phyloP scores from a whole-genome alignment of 345 rosid species.

The Hibiscus mutabilis region DNA sequence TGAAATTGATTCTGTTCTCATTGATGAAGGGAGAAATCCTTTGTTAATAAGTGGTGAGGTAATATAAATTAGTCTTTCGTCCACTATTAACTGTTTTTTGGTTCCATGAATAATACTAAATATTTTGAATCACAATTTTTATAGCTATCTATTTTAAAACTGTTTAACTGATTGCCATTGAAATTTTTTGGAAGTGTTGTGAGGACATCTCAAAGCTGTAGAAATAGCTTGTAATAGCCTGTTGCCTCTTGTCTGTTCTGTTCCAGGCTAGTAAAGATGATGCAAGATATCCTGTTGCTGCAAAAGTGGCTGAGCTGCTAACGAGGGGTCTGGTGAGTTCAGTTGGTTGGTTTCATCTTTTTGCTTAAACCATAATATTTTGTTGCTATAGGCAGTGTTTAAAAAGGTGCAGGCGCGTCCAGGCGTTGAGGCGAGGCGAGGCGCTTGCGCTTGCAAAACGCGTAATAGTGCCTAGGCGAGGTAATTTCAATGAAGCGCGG shows the following conservation, averaged over 20 bases:
- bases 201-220: slow-evolving; percentile 13
- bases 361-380: background rate
- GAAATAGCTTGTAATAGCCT: slow-evolving; percentile 7
- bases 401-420: no score
- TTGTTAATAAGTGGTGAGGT: slow-evolving; percentile 96
- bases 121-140: background rate
- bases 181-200: background rate
- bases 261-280: slow-evolving; percentile 85
- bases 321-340: slow-evolving; percentile 56
- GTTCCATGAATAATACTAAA: background rate
- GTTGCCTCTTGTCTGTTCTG: slow-evolving; percentile 17
- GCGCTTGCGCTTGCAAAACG: no score
- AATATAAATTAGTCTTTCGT: slow-evolving; percentile 20
- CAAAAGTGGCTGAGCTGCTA: slow-evolving; percentile 91
- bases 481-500: no score
- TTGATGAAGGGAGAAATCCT: slow-evolving; percentile 98
- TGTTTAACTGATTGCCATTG: background rate
- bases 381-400: slow-evolving; percentile 9
- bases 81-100: background rate
- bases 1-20: slow-evolving; percentile 96
- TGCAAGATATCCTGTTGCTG: slow-evolving; percentile 92
- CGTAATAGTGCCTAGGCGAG: no score
- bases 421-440: no score
- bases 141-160: background rate
- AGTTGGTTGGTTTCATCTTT: slow-evolving; percentile 13